These are phyloP conservation scores for Tulasnella sp. DNA, from an alignment of 768 basidiomycete genomes.

Conservation along the genomic window DNA sequence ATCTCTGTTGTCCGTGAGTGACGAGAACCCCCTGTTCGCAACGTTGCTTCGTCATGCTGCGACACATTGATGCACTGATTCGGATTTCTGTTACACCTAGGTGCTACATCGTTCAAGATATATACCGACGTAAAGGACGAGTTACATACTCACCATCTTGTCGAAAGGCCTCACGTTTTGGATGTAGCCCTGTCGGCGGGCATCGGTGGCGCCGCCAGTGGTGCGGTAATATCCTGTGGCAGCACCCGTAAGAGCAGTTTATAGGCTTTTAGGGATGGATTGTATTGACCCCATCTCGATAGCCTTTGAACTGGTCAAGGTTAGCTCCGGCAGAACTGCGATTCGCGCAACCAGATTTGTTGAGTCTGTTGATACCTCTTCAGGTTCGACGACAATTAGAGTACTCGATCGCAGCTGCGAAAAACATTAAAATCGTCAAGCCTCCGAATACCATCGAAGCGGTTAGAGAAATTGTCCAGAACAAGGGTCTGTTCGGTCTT, in stretches of 20 bases:
- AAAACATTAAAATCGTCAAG: conserved; percentile 54
- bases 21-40: conserved; percentile 4
- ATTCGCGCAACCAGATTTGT: not conserved
- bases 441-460: conserved; percentile 71
- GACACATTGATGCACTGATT: conserved; percentile 8
- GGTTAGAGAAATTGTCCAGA: conserved; percentile 61
- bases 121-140: conserved; percentile 74
- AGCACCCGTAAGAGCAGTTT: conserved; percentile 62
- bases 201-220: conserved; percentile 76
- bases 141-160: conserved; percentile 45
- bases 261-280: not conserved
- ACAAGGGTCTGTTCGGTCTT: conserved; percentile 21
- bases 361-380: not conserved
- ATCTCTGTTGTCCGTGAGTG: conserved; percentile 91
- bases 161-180: conserved; percentile 45
- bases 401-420: conserved; percentile 75
- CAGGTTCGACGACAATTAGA: conserved; percentile 87
- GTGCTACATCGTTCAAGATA: conserved; percentile 84
- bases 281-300: not conserved
- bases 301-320: conserved; percentile 96
- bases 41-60: no score
- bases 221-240: conserved; percentile 76
- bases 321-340: conserved; percentile 24
- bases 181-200: conserved; percentile 70
- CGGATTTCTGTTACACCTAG: conserved; percentile 29